Conservation (phyloP, 805 yeast genomes). For the Priceomyces castillae region DNA sequence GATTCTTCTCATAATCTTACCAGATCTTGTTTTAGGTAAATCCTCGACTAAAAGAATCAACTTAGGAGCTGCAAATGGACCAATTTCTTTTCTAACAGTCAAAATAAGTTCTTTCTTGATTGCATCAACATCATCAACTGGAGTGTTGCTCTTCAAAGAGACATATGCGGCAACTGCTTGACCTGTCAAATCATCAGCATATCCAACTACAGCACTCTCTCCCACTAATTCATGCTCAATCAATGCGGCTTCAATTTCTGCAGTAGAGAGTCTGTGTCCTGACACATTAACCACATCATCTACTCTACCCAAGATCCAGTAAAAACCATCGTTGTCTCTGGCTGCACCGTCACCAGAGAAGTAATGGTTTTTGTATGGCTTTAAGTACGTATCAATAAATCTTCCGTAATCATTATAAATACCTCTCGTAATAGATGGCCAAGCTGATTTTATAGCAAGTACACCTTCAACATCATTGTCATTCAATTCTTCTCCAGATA, state of each 20-base stretch:
- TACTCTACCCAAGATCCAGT: constrained; percentile 97
- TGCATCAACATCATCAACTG: constrained; percentile 49
- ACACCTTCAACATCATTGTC: constrained; percentile 97
- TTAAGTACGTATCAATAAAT: constrained; percentile 86
- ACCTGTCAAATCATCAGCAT: constrained; percentile 92
- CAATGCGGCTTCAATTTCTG: constrained; percentile 94
- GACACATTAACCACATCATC: constrained; percentile 98
- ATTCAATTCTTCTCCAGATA: constrained; percentile 75
- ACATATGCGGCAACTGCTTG: constrained; percentile 97
- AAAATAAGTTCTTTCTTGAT: constrained; percentile 72
- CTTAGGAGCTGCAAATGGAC: constrained; percentile 96
- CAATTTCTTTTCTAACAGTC: constrained; percentile 89
- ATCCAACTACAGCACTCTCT: constrained; percentile 96
- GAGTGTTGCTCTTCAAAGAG: constrained; percentile 60
- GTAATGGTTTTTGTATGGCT: constrained; percentile 89
- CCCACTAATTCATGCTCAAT: constrained; percentile 76
- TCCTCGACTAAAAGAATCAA: constrained; percentile 79
- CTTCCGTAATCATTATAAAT: constrained; percentile 86
- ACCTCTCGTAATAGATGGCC: constrained; percentile 99
- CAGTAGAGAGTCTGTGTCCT: constrained; percentile 97
- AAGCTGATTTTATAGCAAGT: constrained; percentile 79
- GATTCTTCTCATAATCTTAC: constrained; percentile 98
- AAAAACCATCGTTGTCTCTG: constrained; percentile 92
- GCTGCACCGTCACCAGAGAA: constrained; percentile 99
- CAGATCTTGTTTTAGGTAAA: constrained; percentile 97